Conservation (phyloP, 768 basidiomycete genomes). For the Serendipita sp. region DNA sequence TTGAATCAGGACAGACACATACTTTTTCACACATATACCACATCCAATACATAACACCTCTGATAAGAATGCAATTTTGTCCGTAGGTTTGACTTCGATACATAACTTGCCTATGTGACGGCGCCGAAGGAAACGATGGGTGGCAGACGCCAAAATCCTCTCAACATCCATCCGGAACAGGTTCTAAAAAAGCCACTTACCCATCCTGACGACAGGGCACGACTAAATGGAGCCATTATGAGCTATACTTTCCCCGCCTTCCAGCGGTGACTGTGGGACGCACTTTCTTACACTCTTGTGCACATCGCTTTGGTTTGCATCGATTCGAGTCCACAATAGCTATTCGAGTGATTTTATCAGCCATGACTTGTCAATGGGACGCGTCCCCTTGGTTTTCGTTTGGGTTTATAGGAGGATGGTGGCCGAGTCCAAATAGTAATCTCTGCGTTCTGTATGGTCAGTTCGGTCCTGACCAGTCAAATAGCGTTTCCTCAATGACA, state of each 20-base stretch:
- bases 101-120: conserved; percentile 67
- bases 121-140: not conserved
- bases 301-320: conserved; percentile 93
- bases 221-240: conserved; percentile 27
- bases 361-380: conserved; percentile 30
- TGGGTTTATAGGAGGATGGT: not conserved
- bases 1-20: conserved; percentile 17
- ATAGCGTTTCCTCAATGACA: not conserved
- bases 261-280: conserved; percentile 5
- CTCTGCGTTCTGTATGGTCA: not conserved
- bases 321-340: conserved; percentile 84
- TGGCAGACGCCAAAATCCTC: too few relatives aligned
- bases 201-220: conserved; percentile 97
- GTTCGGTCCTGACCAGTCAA: too few relatives aligned
- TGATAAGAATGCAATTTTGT: conserved; percentile 98
- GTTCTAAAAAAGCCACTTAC: conserved; percentile 24
- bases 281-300: conserved; percentile 97
- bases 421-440: not conserved
- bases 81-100: conserved; percentile 89
- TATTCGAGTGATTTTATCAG: conserved; percentile 95
- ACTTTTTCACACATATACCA: conserved; percentile 99
- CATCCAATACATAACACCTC: conserved; percentile 98
- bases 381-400: not conserved
- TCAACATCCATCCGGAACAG: too few relatives aligned
- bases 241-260: conserved; percentile 1